A percentile compares a stretch with the other conserved stretches of the same genome.
Evolutionary conservation across 2,329 filamentous ascomycete species (phyloP).

Genomic region (Botryotinia globosa): DNA sequence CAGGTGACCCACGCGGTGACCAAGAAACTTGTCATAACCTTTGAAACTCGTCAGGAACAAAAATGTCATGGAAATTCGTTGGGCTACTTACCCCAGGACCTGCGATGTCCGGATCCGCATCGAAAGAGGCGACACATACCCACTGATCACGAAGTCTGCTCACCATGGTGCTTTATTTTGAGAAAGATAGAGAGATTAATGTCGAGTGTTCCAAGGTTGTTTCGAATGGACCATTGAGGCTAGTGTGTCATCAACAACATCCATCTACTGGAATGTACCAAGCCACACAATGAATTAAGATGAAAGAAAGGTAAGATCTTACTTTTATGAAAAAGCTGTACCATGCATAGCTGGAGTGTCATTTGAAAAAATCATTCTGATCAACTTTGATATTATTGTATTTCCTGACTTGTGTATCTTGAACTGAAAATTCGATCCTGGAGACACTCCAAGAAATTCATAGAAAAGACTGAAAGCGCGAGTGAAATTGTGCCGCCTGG

Average conservation of each 20-base stretch:
- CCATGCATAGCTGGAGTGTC: background rate
- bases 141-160: slow-evolving; percentile 1
- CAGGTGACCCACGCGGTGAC: slow-evolving; percentile 23
- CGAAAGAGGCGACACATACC: slow-evolving; percentile 13
- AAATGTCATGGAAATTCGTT: background rate
- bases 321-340: background rate
- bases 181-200: background rate
- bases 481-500: background rate
- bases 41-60: background rate
- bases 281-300: background rate
- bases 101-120: slow-evolving; percentile 23
- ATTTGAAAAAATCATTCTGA: background rate
- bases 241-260: background rate
- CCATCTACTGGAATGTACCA: slow-evolving; percentile 2
- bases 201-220: background rate
- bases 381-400: too few species aligned
- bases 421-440: background rate
- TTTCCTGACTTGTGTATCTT: background rate
- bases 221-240: background rate
- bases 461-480: background rate
- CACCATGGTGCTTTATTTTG: background rate
- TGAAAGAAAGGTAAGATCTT: background rate
- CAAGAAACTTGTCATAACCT: slow-evolving; percentile 24
- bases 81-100: slow-evolving; percentile 22
- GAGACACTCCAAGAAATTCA: background rate